Base-by-base conservation (phyloP, 139 green algal species). In the Pseudopediastrum boryanum region DNA sequence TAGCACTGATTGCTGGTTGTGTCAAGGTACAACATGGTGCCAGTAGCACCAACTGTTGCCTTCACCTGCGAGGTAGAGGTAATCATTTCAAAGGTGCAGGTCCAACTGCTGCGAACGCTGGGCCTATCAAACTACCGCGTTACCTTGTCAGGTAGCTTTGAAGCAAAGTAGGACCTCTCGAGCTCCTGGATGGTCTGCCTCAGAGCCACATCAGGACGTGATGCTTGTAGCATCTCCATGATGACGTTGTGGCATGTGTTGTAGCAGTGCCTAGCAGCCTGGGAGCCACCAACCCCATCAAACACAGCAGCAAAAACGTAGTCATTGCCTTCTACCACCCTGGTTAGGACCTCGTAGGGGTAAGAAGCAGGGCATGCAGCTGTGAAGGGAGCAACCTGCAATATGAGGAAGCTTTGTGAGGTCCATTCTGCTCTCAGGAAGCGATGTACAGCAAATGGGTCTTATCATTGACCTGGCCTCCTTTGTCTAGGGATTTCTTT, bases 301-400 rank as follows among this genome's bases (percentile, higher is more conserved):
- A 54, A 78, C 10, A 78, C 12, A 25, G 71, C 71, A 46, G 71
- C 71, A 61, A 78, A 78, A 2, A 78, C 50, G 39, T 78, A 56
- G 25, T 44, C 71, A 27, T 78, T 56, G 9, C 71, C 52, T 56
- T 70, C 4, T 25, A 78, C 54, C 54, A 78, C 71, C 12, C 71
- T 36, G 13, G 52, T 78, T 6, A 78, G 71, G n/a, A 41, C 36
- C 16, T 68, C 41, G 71, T 70, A 56, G 3, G 71, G 71, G 54
- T 59, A 78, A 41, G 39, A 70, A 29, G 71, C 71, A 35, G 71
- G 71, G 54, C 71, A 70, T 29, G 54, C 25, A 4, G 71, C 71
- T n/a, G 71, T 78, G 54, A 61, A 78, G 12, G 71, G 71, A 16
- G 69, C 41, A n/a, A 78, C 36, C 71, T 78, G 71, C 71, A 69